Evolutionary conservation across 495 filamentous ascomycete species (phyloP), one percentile per base, ranked within the genome.

Genomic region (Podospora sp.): DNA sequence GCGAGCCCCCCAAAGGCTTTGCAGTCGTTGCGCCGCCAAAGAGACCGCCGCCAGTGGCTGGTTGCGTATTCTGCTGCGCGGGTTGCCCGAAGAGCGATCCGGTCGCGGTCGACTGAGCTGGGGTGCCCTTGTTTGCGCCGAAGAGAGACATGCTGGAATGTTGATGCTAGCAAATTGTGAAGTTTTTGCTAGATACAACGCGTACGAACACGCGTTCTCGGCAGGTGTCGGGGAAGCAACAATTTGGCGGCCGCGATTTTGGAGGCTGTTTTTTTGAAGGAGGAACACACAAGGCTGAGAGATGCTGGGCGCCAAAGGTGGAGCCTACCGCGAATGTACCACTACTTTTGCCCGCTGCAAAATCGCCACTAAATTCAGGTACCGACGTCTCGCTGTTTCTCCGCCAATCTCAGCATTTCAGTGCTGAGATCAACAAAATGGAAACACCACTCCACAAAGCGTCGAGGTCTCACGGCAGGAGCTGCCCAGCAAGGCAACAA

Each of bases 1-100:
- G 49, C n/a, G 68, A 57, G 53, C 65, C 63, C 24, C 68, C 71
- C 24, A 76, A 76, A 35, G 60, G 35, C 46, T 71, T 65, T 20
- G 69, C 59, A n/a, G 66, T 63, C 24, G 69, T 61, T 14, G 67
- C 59, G 24, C 51, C 24, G 27, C 71, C 69, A 51, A 72, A 73
- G 16, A 73, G 59, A 46, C 72, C 63, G 22, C 65, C 63, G 52
- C 61, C 35, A 50, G 60, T 35, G 33, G 64, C n/a, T 55, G 25
- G 16, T 51, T 69, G 63, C 24, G 53, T 52, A 46, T 40, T 33
- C 33, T 68, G 65, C 46, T 62, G 66, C 36, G 35, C 22, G 12
- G 50, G 16, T 12, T 60, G 50, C 22, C 68, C 65, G 26, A 69
- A 69, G 26, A 69, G 57, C 50, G 68, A 69, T n/a, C 27, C 35